Evolutionary conservation across 2,329 filamentous ascomycete genomes (phyloP), one percentile per base, ranked within the genome.

Genomic region (Aphanoascus verrucosus): DNA sequence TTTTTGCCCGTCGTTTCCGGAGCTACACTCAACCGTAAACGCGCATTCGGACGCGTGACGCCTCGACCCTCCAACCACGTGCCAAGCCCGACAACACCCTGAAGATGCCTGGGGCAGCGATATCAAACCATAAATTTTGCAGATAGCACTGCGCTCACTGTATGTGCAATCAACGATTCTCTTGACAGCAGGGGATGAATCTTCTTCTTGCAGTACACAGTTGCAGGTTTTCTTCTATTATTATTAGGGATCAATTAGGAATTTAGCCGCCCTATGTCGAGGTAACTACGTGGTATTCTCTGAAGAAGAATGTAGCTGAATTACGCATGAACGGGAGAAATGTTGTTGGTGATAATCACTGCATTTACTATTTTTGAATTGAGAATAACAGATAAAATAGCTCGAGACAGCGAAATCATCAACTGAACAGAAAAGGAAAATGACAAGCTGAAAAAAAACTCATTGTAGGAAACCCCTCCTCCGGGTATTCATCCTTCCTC

Each of bases 401-500:
- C 28, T 31, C 28, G 20, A 23, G n/a, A 23, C 43, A 49, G 41
- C 45, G 41, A 53, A 43, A 35, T 42, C 38, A 53, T 41, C 51
- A 38, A 52, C 11, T 34, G 28, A 34, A 52, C 28, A 40, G 48
- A 46, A 42, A 1, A 37, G 17, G 34, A 20, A 37, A 17, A 32
- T 19, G 23, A 17, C 42, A 53, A 46, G 32, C 32, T 45, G 34
- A 35, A 38, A 46, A 12, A 53, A 32, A 53, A 43, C 38, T 38
- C 43, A 46, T 38, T 52, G 49, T 41, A 46, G 31, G 35, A 51
- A 51, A 19, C 17, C 31, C 50, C 51, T 44, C 44, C 38, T 49
- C 51, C 31, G 43, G 44, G 43, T 53, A 53, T 53, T 48, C 43
- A 34, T 47, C n/a, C 38, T 42, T 43, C 51, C 51, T 44, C 51